Evolutionary conservation across 305 asterid genomes (phyloP), one percentile per base, ranked within the genome.

Genomic region (Coffea humblotiana): DNA sequence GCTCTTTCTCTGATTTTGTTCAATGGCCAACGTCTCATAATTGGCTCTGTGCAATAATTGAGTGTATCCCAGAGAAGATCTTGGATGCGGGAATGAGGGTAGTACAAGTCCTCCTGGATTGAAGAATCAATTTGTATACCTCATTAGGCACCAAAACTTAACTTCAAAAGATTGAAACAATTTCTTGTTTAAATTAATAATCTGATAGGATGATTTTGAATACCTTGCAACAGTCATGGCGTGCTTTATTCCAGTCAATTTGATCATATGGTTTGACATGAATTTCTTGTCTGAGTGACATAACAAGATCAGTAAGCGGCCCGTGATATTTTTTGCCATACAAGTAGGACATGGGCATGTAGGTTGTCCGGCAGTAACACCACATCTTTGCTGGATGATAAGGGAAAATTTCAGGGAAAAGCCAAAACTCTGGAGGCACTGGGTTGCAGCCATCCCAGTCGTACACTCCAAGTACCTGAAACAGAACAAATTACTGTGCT

Each of bases 361-460:
- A 93, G 1, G 94, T 87, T 52, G 94, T 84, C 6, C 97, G 93
- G 76, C 94, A 88, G 12, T 90, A 90, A 40, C 94, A 89, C 98
- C 92, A 92, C 98, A 92, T 93, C 72, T 93, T 93, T 74, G 98
- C 98, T 68, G 97, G 97, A 87, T 93, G 97, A 68, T 77, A 88
- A 65, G 95, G 97, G 19, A 92, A 88, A 60, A 88, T 0, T 1
- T 94, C 90, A 79, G 96, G 97, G 82, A 93, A 89, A 18, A 92
- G 84, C 97, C 97, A 91, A 52, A 92, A 92, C 48, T 92, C 98
- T 49, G 96, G 97, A n/a, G 96, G 92, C 78, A 93, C 77, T 60
- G 98, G 97, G 81, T 93, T 93, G 91, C 96, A 92, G 15, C 97
- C 97, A 72, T 88, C 93, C 97, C 98, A 92, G 0, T 90, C 89